Conservation (phyloP, 148 eudicot species). For the Camellia japonica region DNA sequence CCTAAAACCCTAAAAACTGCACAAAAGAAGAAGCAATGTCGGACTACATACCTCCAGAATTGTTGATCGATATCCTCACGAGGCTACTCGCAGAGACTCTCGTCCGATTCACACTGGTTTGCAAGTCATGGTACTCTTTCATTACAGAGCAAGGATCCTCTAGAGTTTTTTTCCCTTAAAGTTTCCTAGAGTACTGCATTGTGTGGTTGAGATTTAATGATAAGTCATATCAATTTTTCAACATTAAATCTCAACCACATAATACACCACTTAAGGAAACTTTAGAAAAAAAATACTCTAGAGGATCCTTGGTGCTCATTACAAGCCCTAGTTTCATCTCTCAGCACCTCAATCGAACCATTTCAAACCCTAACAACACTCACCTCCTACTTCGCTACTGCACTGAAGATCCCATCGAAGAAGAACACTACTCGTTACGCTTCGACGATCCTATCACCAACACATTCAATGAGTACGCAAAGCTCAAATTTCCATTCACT, state of each 20-base stretch:
- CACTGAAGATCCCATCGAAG: not conserved
- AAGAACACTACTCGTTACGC: conserved; percentile 4
- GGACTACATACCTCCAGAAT: conserved; percentile 1
- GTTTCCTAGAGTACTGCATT: no score
- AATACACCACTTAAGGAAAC: no score
- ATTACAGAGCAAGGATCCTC: no score
- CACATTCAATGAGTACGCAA: conserved; percentile 3
- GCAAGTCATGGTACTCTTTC: conserved; percentile 4
- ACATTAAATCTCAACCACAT: no score
- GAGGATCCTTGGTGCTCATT: no score
- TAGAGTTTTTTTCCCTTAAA: no score
- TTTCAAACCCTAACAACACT: not conserved
- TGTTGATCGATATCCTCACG: conserved; percentile 2
- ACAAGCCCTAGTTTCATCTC: not conserved
- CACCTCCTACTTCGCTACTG: not conserved
- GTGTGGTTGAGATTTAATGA: no score
- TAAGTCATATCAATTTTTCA: no score
- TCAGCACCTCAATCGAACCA: not conserved
- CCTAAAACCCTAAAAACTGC: not conserved
- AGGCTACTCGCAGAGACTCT: not conserved
- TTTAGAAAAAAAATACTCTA: no score
- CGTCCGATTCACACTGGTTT: not conserved
- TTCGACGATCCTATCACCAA: not conserved
- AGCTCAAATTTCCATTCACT: not conserved
- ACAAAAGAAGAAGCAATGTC: not conserved